phyloP scores from a whole-genome alignment of 2,329 filamentous ascomycete genomes.

The Colletotrichum musicola region DNA sequence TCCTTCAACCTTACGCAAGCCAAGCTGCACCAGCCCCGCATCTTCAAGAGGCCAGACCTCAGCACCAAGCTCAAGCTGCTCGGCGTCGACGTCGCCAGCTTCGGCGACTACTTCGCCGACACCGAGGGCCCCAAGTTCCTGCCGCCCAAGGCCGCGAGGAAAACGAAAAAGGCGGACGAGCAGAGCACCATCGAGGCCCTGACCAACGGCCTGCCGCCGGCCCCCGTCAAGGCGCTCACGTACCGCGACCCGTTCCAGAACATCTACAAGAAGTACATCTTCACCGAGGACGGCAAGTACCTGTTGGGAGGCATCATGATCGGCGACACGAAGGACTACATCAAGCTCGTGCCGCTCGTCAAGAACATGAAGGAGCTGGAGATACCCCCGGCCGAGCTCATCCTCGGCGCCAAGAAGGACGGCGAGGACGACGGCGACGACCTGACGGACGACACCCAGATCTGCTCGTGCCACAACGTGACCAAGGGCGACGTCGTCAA shows the following conservation, averaged over 20 bases:
- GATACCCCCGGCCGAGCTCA: slow-evolving; percentile 83
- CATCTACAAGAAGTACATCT: slow-evolving; percentile 94
- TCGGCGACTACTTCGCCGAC: slow-evolving; percentile 94
- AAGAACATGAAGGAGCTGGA: slow-evolving; percentile 86
- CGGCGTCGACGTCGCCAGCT: slow-evolving; percentile 91
- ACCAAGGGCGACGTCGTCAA: slow-evolving; percentile 84
- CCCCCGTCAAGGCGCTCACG: slow-evolving; percentile 83
- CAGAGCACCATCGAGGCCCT: slow-evolving; percentile 58
- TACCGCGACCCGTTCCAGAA: slow-evolving; percentile 91
- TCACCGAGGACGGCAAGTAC: slow-evolving; percentile 90
- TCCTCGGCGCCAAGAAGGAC: slow-evolving; percentile 80
- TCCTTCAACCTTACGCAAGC: slow-evolving; percentile 92
- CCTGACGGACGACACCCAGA: slow-evolving; percentile 85
- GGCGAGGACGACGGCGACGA: slow-evolving; percentile 83
- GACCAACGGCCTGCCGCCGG: slow-evolving; percentile 66
- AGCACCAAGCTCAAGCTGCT: slow-evolving; percentile 93
- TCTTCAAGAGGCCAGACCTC: slow-evolving; percentile 85
- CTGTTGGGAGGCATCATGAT: slow-evolving; percentile 98
- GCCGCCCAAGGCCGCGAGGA: slow-evolving; percentile 68
- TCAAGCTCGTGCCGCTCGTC: slow-evolving; percentile 89
- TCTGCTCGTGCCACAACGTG: slow-evolving; percentile 95
- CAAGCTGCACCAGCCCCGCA: slow-evolving; percentile 75
- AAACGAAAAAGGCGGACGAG: slow-evolving; percentile 51
- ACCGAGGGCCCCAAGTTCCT: slow-evolving; percentile 82
- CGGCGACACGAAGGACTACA: slow-evolving; percentile 89